A percentile compares a stretch with the other conserved stretches of the same genome.
Evolutionary conservation across 495 filamentous ascomycete genomes (phyloP).

Genomic region (Aspergillus campestris): DNA sequence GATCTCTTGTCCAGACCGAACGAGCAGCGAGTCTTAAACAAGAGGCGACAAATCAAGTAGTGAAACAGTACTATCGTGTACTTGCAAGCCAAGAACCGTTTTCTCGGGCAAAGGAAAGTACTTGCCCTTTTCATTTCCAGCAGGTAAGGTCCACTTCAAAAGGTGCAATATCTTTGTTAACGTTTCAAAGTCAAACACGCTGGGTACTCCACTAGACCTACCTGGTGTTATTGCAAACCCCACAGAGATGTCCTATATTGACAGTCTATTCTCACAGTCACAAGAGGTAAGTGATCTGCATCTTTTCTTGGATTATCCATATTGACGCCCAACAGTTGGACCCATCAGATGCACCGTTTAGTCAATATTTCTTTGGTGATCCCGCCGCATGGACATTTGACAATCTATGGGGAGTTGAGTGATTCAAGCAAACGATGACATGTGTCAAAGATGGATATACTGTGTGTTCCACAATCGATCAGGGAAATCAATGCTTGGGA

Average conservation of each 20-base stretch:
- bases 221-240: no score
- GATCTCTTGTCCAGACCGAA: conserved; percentile 3
- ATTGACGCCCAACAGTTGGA: not conserved
- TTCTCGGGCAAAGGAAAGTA: conserved; percentile 7
- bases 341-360: not conserved
- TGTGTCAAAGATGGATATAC: no score
- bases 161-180: no score
- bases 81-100: conserved; percentile 14
- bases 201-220: no score
- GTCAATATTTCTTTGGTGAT: conserved; percentile 17
- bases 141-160: not conserved
- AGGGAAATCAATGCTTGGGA: no score
- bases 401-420: conserved; percentile 6
- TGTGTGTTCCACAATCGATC: no score
- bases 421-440: no score
- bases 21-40: conserved; percentile 3
- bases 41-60: conserved; percentile 13
- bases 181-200: no score
- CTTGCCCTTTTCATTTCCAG: not conserved
- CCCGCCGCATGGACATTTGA: conserved; percentile 20
- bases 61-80: conserved; percentile 16
- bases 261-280: not conserved
- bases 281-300: not conserved
- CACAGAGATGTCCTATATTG: no score
- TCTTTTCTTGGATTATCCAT: not conserved